Base-by-base conservation (phyloP, 2,329 filamentous ascomycete species). In the Fusarium metavorans region DNA sequence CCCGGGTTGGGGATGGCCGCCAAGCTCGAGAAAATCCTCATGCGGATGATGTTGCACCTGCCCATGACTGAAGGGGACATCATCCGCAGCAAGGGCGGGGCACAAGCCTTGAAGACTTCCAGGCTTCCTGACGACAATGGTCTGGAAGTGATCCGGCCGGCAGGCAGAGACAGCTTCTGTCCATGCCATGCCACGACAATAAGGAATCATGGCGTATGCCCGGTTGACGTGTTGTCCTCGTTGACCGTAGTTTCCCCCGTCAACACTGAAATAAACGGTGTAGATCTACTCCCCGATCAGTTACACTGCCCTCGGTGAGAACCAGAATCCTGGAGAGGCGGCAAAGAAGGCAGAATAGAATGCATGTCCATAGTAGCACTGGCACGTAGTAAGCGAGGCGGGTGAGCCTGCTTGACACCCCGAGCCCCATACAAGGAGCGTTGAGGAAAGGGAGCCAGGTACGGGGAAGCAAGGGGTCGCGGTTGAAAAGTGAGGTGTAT, bases 31-130 rank as follows among this genome's bases (percentile, higher is more conserved):
- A 63, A 57, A 68, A 70, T 64, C 68, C 68, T 58, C 65, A 68
- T 66, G 71, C 43, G 56, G 41, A 68, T 57, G 61, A 57, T 66
- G 48, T 70, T 60, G 50, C 68, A 52, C 60, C 50, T 62, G 41
- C 62, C 67, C 18, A 41, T 68, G 61, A 70, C 72, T 58, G 72
- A 75, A 64, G 56, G 27, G 60, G 72, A 72, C 58, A 54, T 64
- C 60, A 37, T 68, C 68, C 68, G 61, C 72, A 75, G 68, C 30
- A 52, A 20, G 43, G 74, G 64, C 75, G 72, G 76, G 73, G 70
- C 73, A 50, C 45, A 58, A 37, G 63, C 73, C 50, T 70, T 65
- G 65, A 56, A 67, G 64, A 54, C 57, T 66, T 30, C 66, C 64
- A 72, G 64, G 66, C 66, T 65, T 41, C 45, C 63, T 64, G 45